phyloP scores from a whole-genome alignment of 352 stramenopile genomes.

The Phytophthora kernoviae region DNA sequence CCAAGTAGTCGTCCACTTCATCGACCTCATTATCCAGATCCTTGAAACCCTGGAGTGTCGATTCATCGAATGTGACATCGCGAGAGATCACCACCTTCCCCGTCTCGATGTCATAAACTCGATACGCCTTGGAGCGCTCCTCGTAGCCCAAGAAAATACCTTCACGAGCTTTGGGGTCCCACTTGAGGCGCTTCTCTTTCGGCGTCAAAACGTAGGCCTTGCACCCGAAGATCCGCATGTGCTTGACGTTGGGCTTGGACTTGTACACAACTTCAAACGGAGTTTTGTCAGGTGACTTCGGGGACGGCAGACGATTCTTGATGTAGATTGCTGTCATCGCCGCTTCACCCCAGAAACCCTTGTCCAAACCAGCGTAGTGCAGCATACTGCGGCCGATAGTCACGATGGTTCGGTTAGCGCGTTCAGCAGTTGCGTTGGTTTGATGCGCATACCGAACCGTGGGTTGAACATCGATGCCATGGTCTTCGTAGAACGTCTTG shows the following conservation, averaged over 20 bases:
- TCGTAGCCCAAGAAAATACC: conserved; percentile 1
- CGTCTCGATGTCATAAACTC: too few relatives aligned
- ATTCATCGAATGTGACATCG: conserved; percentile 1
- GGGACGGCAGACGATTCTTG: background rate
- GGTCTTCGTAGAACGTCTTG: conserved; percentile 7
- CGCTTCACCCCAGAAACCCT: background rate
- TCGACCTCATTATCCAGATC: too few relatives aligned
- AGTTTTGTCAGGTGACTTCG: background rate
- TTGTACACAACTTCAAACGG: background rate
- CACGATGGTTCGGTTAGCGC: background rate
- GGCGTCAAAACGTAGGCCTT: background rate
- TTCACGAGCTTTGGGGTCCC: conserved; percentile 2
- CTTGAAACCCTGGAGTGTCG: too few relatives aligned
- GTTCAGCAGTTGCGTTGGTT: background rate
- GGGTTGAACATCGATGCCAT: background rate
- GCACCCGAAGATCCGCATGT: background rate
- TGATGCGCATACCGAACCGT: conserved; percentile 5
- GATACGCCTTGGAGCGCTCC: background rate
- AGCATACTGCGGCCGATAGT: too few relatives aligned
- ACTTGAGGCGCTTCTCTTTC: conserved; percentile 1
- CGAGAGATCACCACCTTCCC: background rate
- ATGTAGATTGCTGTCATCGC: conserved; percentile 1
- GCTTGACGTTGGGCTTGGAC: conserved; percentile 3
- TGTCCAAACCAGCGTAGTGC: background rate
- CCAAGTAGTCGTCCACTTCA: too few relatives aligned